Conservation (phyloP, 176 grass and related monocot genomes). For the Tillandsia fasciculata region DNA sequence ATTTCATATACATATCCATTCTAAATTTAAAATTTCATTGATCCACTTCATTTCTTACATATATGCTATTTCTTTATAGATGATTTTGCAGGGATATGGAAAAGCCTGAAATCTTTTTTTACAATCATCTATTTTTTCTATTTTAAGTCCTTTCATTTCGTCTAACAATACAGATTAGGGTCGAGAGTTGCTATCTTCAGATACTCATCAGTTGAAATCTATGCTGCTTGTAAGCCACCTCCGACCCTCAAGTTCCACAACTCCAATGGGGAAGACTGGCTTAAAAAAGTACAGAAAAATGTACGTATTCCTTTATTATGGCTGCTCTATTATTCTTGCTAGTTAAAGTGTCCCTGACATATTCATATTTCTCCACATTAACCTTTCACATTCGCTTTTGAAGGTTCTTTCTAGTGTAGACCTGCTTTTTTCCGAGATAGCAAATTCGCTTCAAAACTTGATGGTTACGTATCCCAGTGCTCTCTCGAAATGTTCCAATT, state of each 20-base stretch:
- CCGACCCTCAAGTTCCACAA: constrained; percentile 56
- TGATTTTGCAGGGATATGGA: no score
- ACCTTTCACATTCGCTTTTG: constrained; percentile 21
- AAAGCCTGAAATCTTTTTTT: no score
- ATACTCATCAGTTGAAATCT: constrained; percentile 77
- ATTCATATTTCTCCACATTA: background rate
- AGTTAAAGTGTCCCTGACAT: constrained; percentile 9
- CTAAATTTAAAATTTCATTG: no score
- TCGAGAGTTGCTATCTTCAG: constrained; percentile 78
- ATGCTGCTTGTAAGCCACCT: constrained; percentile 64
- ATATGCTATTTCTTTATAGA: no score
- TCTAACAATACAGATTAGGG: constrained; percentile 53
- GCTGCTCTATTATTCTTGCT: background rate
- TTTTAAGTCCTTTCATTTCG: background rate
- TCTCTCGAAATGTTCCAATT: constrained; percentile 7
- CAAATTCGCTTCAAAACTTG: constrained; percentile 30
- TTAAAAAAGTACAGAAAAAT: constrained; percentile 49
- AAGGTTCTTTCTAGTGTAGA: constrained; percentile 66
- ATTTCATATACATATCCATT: no score
- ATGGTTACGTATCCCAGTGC: constrained; percentile 1
- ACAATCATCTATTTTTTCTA: no score
- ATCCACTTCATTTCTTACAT: no score
- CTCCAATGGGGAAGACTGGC: constrained; percentile 41
- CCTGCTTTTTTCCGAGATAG: constrained; percentile 57
- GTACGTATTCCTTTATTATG: constrained; percentile 30